Conservation (phyloP, 2,329 filamentous ascomycete species). For the Hypomyces rosellus region DNA sequence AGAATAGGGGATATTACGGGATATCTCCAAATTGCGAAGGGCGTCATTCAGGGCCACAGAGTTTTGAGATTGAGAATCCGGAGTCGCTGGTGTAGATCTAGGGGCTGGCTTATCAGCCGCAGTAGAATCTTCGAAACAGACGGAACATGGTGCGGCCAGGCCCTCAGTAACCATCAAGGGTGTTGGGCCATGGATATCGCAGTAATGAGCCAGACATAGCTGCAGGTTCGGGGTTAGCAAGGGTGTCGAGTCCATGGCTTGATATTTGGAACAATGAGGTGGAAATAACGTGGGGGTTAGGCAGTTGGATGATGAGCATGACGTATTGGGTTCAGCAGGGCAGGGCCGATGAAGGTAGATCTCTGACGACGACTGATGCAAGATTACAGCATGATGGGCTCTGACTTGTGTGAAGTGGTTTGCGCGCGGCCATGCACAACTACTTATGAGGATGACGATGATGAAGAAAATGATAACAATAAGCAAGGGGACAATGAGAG, state of each 20-base stretch:
- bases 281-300: neutral
- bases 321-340: neutral
- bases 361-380: neutral
- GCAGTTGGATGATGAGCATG: neutral
- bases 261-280: neutral
- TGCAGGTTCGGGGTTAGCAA: constrained; percentile 38
- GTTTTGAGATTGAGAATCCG: constrained; percentile 26
- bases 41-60: constrained; percentile 39
- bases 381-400: neutral
- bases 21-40: constrained; percentile 41
- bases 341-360: neutral
- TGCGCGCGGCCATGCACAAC: neutral
- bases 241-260: constrained; percentile 23
- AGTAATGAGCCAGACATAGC: constrained; percentile 65
- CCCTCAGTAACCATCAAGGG: constrained; percentile 66
- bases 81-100: constrained; percentile 33
- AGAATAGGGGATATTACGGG: constrained; percentile 38
- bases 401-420: no score
- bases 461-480: neutral
- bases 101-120: constrained; percentile 26
- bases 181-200: constrained; percentile 63
- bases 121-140: constrained; percentile 45
- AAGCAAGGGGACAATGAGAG: neutral
- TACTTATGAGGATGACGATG: constrained; percentile 2
- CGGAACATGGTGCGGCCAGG: constrained; percentile 52